These are phyloP conservation scores for Penicillium sp. DNA, from an alignment of 2,329 filamentous ascomycete species.

Conservation along the genomic window DNA sequence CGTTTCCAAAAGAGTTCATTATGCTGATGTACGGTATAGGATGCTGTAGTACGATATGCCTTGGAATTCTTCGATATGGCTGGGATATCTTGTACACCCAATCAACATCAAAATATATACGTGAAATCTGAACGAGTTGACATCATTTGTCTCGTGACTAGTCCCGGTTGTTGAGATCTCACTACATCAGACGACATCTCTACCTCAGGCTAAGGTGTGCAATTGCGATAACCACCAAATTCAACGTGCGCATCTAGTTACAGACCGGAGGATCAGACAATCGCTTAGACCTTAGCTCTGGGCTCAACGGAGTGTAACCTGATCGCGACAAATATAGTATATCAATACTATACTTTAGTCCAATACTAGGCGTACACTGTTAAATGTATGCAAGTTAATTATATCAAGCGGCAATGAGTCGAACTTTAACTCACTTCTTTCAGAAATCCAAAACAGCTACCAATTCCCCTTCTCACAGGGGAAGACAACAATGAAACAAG, in stretches of 20 bases:
- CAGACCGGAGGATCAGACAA: constrained; percentile 1
- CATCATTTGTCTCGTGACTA: background rate
- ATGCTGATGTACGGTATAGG: background rate
- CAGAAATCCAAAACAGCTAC: no score
- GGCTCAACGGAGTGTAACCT: background rate
- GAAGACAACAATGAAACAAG: background rate
- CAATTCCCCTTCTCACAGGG: no score
- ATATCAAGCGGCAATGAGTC: no score
- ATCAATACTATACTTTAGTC: background rate
- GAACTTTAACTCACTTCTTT: no score
- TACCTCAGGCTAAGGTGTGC: no score
- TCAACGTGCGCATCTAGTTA: constrained; percentile 2
- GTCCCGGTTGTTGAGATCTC: no score
- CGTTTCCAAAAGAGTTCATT: background rate
- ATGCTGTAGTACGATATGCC: background rate
- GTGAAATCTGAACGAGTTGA: background rate
- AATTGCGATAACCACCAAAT: background rate
- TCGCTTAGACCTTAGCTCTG: background rate
- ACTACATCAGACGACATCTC: no score
- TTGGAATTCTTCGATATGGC: background rate
- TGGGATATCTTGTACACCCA: background rate
- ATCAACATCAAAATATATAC: background rate
- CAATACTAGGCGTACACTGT: no score
- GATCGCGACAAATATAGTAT: background rate
- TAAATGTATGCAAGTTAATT: no score